These are phyloP conservation scores for Leucocoprinus leucothites DNA, from an alignment of 768 basidiomycete species.

Conservation along the genomic window DNA sequence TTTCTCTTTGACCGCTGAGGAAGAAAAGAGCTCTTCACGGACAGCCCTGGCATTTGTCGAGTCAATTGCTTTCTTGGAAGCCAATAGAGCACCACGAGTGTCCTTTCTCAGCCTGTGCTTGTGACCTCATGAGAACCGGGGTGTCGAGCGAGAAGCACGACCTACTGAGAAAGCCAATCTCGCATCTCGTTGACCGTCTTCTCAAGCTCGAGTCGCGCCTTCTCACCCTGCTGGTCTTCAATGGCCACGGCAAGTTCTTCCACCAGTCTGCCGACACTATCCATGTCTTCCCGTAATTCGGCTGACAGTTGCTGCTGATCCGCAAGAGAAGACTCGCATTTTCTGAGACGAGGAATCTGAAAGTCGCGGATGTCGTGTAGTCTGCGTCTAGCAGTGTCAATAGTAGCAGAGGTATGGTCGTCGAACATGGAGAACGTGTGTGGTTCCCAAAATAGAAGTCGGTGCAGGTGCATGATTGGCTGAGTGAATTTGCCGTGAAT, in stretches of 20 bases:
- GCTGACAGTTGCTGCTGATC: conserved; percentile 71
- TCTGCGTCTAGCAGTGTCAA: conserved; percentile 7
- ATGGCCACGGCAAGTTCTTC: conserved; percentile 72
- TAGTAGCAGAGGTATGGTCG: conserved; percentile 4
- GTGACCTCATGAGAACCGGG: not conserved
- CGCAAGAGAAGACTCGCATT: conserved; percentile 56
- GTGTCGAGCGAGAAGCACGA: not conserved
- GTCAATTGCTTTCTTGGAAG: conserved; percentile 75
- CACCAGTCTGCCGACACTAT: conserved; percentile 56
- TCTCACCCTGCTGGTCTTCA: conserved; percentile 67
- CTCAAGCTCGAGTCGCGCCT: conserved; percentile 44
- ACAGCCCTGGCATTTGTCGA: conserved; percentile 46
- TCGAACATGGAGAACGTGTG: conserved; percentile 9
- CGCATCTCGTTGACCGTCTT: conserved; percentile 47
- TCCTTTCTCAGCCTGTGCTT: conserved; percentile 54
- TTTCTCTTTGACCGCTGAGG: conserved; percentile 48
- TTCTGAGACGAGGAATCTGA: conserved; percentile 71
- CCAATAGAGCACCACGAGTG: conserved; percentile 62
- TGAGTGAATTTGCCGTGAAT: no score
- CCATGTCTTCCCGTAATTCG: conserved; percentile 77
- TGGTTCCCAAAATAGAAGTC: conserved; percentile 16
- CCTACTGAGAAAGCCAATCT: conserved; percentile 48
- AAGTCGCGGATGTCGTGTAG: conserved; percentile 6
- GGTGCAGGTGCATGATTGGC: no score
- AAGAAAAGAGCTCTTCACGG: conserved; percentile 67